Percentiles rank a stretch among this genome's conserved stretches.
Evolutionary conservation across 805 yeast species (phyloP).

Genomic region (Lipomyces yamadae): DNA sequence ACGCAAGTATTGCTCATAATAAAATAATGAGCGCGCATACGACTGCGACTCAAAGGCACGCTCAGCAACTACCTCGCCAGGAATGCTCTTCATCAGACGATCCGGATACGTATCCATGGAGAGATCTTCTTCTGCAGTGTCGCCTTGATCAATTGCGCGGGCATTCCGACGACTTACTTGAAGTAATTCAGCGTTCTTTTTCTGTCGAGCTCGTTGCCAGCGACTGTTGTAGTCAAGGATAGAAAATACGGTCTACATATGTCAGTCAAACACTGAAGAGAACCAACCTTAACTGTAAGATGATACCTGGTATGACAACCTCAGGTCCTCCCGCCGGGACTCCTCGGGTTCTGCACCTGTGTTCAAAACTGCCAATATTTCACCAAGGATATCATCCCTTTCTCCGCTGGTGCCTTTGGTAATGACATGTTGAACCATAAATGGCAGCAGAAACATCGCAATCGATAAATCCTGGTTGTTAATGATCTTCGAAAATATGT

Average conservation of each 20-base stretch:
- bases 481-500: conserved; percentile 65
- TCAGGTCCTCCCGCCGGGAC: conserved; percentile 51
- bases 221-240: conserved; percentile 82
- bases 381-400: conserved; percentile 56
- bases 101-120: conserved; percentile 9
- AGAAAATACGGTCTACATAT: conserved; percentile 59
- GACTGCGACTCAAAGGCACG: conserved; percentile 83
- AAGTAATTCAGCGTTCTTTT: conserved; percentile 14
- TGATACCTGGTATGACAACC: conserved; percentile 61
- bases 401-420: conserved; percentile 53
- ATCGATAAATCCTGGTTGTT: conserved; percentile 72
- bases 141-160: conserved; percentile 16
- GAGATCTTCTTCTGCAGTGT: neutral
- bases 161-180: conserved; percentile 19
- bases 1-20: conserved; percentile 76
- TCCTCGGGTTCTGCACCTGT: neutral
- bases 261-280: neutral
- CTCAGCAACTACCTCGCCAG: conserved; percentile 63
- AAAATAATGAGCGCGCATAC: conserved; percentile 84
- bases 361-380: conserved; percentile 61
- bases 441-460: conserved; percentile 76
- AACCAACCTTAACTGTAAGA: neutral
- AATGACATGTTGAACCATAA: conserved; percentile 68
- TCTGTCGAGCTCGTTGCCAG: conserved; percentile 54
- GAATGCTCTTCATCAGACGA: conserved; percentile 14